A percentile compares a stretch with the other conserved stretches of the same genome.
Evolutionary conservation across 1,139 yeast species (phyloP).

Genomic region (Diutina catenulata): DNA sequence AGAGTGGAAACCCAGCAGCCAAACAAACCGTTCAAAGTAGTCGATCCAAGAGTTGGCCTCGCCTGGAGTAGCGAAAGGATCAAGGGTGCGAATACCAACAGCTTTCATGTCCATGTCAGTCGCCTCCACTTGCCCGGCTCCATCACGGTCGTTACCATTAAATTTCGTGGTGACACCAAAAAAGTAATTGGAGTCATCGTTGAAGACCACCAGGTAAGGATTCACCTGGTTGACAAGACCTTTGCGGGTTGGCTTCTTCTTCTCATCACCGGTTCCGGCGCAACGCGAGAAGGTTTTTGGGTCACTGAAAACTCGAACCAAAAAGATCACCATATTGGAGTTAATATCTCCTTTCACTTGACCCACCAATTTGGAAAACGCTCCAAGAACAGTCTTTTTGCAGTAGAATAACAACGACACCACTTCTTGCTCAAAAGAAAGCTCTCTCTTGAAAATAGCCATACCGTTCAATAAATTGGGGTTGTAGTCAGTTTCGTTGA

Average conservation of each 20-base stretch:
- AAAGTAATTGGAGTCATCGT: constrained; percentile 24
- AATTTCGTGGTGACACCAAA: constrained; percentile 32
- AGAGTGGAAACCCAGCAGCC: constrained; percentile 17
- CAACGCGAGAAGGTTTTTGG: constrained; percentile 22
- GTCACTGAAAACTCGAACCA: constrained; percentile 30
- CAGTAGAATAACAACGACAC: constrained; percentile 26
- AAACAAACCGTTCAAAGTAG: constrained; percentile 17
- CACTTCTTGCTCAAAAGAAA: constrained; percentile 19
- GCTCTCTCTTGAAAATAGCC: constrained; percentile 18
- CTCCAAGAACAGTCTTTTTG: constrained; percentile 30
- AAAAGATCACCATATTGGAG: constrained; percentile 30
- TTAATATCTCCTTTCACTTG: constrained; percentile 30
- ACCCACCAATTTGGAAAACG: constrained; percentile 25
- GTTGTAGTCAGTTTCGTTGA: constrained; percentile 22
- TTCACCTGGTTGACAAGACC: constrained; percentile 17
- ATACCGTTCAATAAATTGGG: constrained; percentile 16
- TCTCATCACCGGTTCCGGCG: constrained; percentile 12
- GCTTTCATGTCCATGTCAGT: neutral
- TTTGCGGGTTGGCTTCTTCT: constrained; percentile 11
- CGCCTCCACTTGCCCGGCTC: neutral
- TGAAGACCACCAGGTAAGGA: constrained; percentile 12
- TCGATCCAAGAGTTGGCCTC: constrained; percentile 19
- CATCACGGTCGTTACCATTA: constrained; percentile 14
- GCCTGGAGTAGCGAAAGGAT: neutral
- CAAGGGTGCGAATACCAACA: neutral